Conservation (phyloP, 192 early-diverging fungal genomes). For the Umbelopsis isabellina region DNA sequence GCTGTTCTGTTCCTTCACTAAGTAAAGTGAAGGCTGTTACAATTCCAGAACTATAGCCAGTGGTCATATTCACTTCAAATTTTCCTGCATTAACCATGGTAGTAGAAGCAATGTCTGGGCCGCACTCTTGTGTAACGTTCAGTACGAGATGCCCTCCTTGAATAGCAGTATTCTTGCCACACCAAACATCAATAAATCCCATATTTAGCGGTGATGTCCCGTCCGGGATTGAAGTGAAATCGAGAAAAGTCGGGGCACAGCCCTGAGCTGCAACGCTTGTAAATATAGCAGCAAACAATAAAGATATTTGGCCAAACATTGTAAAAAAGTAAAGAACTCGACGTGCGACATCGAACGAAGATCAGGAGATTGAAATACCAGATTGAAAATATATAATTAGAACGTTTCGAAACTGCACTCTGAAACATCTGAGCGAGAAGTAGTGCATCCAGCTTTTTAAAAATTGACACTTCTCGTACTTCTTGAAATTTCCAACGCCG, state of each 20-base stretch:
- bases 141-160: constrained; percentile 14
- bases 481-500: too few species aligned
- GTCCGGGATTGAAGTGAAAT: constrained; percentile 16
- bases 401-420: too few species aligned
- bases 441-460: too few species aligned
- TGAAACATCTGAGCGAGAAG: too few species aligned
- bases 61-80: constrained; percentile 23
- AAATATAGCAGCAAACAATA: not conserved
- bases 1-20: constrained; percentile 43
- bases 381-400: too few species aligned
- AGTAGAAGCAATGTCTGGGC: not conserved
- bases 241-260: not conserved
- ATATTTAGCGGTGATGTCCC: constrained; percentile 15
- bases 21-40: constrained; percentile 59
- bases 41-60: constrained; percentile 31
- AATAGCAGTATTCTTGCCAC: constrained; percentile 21
- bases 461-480: too few species aligned
- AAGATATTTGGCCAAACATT: not conserved
- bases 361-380: too few species aligned
- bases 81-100: not conserved
- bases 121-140: constrained; percentile 7
- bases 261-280: not conserved
- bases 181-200: constrained; percentile 26
- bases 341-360: too few species aligned
- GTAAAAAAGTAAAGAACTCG: not conserved